phyloP scores from a whole-genome alignment of 1,139 yeast genomes.

The Meyerozyma smithsonii region DNA sequence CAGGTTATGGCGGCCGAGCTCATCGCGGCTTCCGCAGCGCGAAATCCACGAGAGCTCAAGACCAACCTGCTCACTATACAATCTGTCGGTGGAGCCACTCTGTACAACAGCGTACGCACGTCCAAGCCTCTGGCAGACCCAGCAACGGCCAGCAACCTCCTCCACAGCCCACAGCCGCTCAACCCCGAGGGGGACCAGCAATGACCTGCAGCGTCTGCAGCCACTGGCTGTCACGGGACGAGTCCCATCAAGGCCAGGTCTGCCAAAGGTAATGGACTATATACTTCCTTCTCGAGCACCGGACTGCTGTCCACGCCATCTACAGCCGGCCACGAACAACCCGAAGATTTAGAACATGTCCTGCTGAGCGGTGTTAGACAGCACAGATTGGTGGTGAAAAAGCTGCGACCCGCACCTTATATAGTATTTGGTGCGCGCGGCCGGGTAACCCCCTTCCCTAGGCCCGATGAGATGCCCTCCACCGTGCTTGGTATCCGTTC shows the following conservation, averaged over 20 bases:
- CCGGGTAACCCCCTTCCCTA: neutral
- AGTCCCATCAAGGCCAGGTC: neutral
- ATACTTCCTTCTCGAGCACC: slow-evolving; percentile 67
- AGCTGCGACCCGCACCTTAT: neutral
- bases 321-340: slow-evolving; percentile 27
- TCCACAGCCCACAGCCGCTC: slow-evolving; percentile 36
- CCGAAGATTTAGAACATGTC: slow-evolving; percentile 25
- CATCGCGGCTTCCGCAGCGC: slow-evolving; percentile 24
- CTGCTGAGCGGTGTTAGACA: slow-evolving; percentile 37
- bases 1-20: slow-evolving; percentile 51
- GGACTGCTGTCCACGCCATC: slow-evolving; percentile 50
- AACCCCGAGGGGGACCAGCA: slow-evolving; percentile 52
- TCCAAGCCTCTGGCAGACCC: slow-evolving; percentile 2
- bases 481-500: neutral
- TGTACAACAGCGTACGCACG: slow-evolving; percentile 43
- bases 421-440: neutral
- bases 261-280: slow-evolving; percentile 1
- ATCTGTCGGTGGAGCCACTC: slow-evolving; percentile 89
- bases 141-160: slow-evolving; percentile 23
- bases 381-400: slow-evolving; percentile 45
- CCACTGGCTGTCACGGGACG: slow-evolving; percentile 4
- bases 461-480: neutral
- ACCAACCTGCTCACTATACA: slow-evolving; percentile 56
- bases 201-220: slow-evolving; percentile 11
- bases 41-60: slow-evolving; percentile 56